These are phyloP conservation scores for Agaricus bisporus DNA, from an alignment of 768 basidiomycete species.

Conservation along the genomic window DNA sequence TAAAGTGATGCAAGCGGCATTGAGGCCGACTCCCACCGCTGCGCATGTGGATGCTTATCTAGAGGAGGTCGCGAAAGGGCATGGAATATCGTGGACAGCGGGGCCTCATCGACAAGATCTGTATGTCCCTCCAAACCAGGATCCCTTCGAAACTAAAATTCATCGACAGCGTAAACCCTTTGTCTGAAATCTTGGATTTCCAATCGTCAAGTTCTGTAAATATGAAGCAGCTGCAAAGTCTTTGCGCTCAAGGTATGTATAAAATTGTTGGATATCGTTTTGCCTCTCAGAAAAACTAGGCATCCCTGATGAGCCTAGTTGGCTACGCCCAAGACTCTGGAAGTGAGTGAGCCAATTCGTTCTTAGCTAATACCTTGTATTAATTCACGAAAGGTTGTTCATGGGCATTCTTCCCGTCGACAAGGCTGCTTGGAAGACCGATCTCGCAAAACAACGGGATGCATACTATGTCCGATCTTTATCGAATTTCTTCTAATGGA, in stretches of 20 bases:
- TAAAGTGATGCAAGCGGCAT: conserved; percentile 47
- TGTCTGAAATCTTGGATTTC: conserved; percentile 59
- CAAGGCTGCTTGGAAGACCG: conserved; percentile 54
- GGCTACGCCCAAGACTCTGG: conserved; percentile 76
- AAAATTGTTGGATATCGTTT: conserved; percentile 1
- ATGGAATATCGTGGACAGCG: conserved; percentile 55
- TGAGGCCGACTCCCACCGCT: conserved; percentile 49
- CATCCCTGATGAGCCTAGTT: conserved; percentile 66
- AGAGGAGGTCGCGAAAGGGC: conserved; percentile 42
- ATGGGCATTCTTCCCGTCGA: conserved; percentile 54
- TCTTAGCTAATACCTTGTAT: background rate
- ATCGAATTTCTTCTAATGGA: background rate
- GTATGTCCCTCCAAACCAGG: conserved; percentile 30
- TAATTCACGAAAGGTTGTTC: conserved; percentile 40
- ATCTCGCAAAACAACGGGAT: conserved; percentile 54
- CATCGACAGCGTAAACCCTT: conserved; percentile 37
- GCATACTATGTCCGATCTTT: conserved; percentile 59
- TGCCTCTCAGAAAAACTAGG: conserved; percentile 32
- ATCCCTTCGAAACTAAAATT: conserved; percentile 2
- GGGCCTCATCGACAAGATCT: conserved; percentile 56
- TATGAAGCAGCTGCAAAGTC: conserved; percentile 42
- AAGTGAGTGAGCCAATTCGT: conserved; percentile 39
- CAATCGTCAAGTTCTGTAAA: conserved; percentile 46
- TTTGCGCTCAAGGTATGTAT: conserved; percentile 56
- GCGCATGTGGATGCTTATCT: conserved; percentile 52